Evolutionary conservation across 192 early-diverging fungal species (phyloP).

Genomic region (Phlyctochytrium planicorne): DNA sequence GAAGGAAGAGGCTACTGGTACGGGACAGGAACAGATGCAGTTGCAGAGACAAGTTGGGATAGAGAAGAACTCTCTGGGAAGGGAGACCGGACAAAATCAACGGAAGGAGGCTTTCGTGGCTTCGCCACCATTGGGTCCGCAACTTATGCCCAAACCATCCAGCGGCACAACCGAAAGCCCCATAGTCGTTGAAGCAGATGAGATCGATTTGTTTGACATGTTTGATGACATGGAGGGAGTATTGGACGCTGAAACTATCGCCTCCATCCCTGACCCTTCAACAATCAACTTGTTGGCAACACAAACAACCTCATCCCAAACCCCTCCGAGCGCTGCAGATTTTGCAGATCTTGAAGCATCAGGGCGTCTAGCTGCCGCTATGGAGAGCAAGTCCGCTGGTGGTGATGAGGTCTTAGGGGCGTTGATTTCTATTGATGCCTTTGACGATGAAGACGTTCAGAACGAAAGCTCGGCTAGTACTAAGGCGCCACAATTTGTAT

Average conservation of each 20-base stretch:
- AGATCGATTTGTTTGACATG: slow-evolving; percentile 39
- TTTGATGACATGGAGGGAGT: slow-evolving; percentile 30
- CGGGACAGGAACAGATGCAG: no score
- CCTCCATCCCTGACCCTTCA: not conserved
- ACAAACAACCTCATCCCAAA: not conserved
- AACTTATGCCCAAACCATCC: not conserved
- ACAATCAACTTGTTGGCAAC: not conserved
- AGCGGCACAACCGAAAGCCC: not conserved
- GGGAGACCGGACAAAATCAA: not conserved
- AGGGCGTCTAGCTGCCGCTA: not conserved
- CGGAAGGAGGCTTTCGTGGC: not conserved
- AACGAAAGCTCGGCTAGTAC: slow-evolving; percentile 47
- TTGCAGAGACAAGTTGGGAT: no score
- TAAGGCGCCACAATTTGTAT: slow-evolving; percentile 15
- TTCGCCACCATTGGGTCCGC: no score
- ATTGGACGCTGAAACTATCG: not conserved
- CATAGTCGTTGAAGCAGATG: not conserved
- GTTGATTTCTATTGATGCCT: slow-evolving; percentile 51
- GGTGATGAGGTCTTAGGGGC: slow-evolving; percentile 4
- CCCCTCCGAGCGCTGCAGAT: not conserved
- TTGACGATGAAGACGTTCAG: slow-evolving; percentile 38
- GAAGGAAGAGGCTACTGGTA: not conserved
- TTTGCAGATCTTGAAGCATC: not conserved
- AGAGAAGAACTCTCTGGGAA: not conserved
- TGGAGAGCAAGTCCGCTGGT: not conserved